Conservation (phyloP, 1,284 basidiomycete species). For the Chiua sp. region DNA sequence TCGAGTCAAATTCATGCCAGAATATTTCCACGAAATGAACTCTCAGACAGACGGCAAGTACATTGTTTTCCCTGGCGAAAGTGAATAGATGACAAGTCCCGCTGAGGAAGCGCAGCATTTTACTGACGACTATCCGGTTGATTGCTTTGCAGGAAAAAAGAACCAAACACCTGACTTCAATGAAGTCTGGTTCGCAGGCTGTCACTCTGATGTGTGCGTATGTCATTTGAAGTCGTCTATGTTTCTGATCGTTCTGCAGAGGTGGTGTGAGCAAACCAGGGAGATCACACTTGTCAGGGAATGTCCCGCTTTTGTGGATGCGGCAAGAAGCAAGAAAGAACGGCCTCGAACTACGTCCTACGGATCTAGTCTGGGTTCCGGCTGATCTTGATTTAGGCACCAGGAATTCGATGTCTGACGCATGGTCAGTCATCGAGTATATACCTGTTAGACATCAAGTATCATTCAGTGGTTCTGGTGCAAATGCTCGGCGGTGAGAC, state of each 20-base stretch:
- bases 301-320: conserved; percentile 36
- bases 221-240: not conserved
- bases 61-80: not conserved
- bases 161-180: conserved; percentile 22
- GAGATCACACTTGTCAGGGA: conserved; percentile 19
- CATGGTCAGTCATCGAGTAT: conserved; percentile 30
- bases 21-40: conserved; percentile 39
- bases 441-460: conserved; percentile 35
- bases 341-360: conserved; percentile 29
- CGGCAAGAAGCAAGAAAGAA: conserved; percentile 25
- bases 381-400: conserved; percentile 26
- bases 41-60: conserved; percentile 8
- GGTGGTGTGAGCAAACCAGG: conserved; percentile 25
- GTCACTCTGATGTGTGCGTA: conserved; percentile 41
- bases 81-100: not conserved
- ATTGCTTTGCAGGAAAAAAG: not conserved
- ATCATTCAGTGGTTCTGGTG: conserved; percentile 18
- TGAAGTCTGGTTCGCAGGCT: conserved; percentile 34
- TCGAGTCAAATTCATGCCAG: conserved; percentile 47
- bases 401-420: conserved; percentile 20
- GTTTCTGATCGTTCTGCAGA: conserved; percentile 12
- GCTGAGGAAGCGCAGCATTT: not conserved
- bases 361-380: conserved; percentile 30
- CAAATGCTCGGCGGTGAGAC: conserved; percentile 19
- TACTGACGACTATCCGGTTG: not conserved